A percentile compares a stretch with the other conserved stretches of the same genome.
These are phyloP conservation scores for Fusarium napiforme DNA, from an alignment of 2,329 filamentous ascomycete genomes.

Conservation along the genomic window DNA sequence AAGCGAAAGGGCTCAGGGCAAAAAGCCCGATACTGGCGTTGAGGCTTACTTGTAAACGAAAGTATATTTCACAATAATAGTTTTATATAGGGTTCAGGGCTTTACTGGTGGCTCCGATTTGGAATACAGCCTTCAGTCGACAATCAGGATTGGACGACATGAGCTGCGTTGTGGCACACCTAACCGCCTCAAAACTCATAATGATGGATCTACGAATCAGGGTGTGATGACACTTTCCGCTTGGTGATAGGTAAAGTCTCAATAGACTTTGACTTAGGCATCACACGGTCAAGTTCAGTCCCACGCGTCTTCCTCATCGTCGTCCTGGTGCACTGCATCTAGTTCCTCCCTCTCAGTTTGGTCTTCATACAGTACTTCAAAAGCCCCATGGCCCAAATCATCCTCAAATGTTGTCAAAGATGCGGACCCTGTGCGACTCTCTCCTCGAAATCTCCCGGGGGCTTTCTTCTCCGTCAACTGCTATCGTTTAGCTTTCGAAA, in stretches of 20 bases:
- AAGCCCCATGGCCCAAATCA: not conserved
- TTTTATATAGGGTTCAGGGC: too few species aligned
- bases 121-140: too few species aligned
- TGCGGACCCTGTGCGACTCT: accelerated
- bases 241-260: accelerated
- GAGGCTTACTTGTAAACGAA: not conserved
- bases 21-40: not conserved
- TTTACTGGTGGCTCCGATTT: too few species aligned
- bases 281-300: accelerated
- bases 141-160: not conserved
- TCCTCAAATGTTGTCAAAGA: not conserved
- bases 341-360: not conserved
- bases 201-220: accelerated
- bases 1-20: not conserved
- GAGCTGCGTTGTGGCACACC: too few species aligned
- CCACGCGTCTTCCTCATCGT: not conserved
- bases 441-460: not conserved
- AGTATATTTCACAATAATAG: not conserved
- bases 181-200: too few species aligned
- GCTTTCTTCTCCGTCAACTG: not conserved
- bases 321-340: not conserved
- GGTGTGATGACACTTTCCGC: accelerated
- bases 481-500: not conserved
- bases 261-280: accelerated
- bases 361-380: not conserved